phyloP scores from a whole-genome alignment of 495 filamentous ascomycete species.

The Rusavskia elegans region DNA sequence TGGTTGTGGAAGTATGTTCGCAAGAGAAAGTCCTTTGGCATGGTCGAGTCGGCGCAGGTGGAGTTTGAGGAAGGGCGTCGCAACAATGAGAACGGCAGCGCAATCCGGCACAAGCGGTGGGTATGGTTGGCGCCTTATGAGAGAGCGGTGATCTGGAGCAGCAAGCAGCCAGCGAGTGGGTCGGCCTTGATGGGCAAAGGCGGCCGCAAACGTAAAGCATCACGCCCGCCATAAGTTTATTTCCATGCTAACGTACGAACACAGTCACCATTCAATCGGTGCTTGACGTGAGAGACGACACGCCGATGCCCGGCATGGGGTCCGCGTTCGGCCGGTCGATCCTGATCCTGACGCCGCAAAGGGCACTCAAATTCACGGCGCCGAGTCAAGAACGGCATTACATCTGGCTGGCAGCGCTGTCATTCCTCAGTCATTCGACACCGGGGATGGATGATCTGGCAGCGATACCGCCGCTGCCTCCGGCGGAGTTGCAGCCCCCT shows the following conservation, averaged over 20 bases:
- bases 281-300: slow-evolving; percentile 90
- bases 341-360: slow-evolving; percentile 79
- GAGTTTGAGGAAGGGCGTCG: slow-evolving; percentile 26
- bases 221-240: background rate
- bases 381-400: slow-evolving; percentile 73
- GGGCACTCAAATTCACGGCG: slow-evolving; percentile 92
- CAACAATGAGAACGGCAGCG: slow-evolving; percentile 39
- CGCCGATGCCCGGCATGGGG: slow-evolving; percentile 48
- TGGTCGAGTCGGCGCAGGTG: slow-evolving; percentile 42
- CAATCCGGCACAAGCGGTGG: slow-evolving; percentile 84
- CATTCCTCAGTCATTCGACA: slow-evolving; percentile 78
- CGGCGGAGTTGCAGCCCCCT: slow-evolving; percentile 27
- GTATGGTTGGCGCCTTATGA: slow-evolving; percentile 97
- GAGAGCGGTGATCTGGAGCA: slow-evolving; percentile 92
- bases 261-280: slow-evolving; percentile 91
- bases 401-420: slow-evolving; percentile 84
- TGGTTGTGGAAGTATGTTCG: slow-evolving; percentile 99
- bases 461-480: slow-evolving; percentile 35
- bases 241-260: slow-evolving; percentile 11
- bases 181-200: slow-evolving; percentile 85
- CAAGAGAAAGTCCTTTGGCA: slow-evolving; percentile 79
- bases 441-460: slow-evolving; percentile 55
- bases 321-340: slow-evolving; percentile 82
- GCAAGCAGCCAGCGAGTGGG: slow-evolving; percentile 83
- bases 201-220: slow-evolving; percentile 80